phyloP scores from a whole-genome alignment of 2,329 filamentous ascomycete species.

The Scytalidium lignicola region DNA sequence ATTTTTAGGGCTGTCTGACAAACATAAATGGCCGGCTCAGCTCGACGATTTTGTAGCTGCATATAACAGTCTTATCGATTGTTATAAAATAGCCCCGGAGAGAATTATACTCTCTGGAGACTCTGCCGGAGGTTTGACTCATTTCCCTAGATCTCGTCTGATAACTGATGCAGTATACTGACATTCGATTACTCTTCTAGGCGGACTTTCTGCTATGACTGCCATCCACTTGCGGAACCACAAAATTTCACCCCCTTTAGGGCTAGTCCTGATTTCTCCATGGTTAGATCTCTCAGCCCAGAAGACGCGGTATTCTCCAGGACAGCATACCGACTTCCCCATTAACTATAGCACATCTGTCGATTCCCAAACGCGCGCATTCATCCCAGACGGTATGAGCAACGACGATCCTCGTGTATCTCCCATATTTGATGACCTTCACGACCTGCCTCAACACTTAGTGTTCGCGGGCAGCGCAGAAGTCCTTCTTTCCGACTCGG shows the following conservation, averaged over 20 bases:
- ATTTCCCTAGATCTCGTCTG: too few species aligned
- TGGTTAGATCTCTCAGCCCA: constrained; percentile 1
- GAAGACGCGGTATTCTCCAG: not conserved
- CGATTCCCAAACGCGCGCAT: not conserved
- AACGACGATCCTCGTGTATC: not conserved
- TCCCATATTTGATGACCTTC: constrained; percentile 1
- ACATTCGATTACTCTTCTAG: not conserved
- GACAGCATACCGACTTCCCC: not conserved
- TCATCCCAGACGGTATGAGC: not conserved
- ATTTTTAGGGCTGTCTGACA: not conserved
- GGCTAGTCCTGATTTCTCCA: constrained; percentile 2
- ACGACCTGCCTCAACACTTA: not conserved
- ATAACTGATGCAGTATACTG: not conserved
- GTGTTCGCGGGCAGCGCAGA: constrained; percentile 1
- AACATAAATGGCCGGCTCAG: not conserved
- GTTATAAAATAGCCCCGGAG: not conserved
- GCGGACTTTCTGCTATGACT: constrained; percentile 1
- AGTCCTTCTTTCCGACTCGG: not conserved
- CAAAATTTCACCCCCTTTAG: not conserved
- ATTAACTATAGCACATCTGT: not conserved
- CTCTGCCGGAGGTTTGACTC: constrained; percentile 1
- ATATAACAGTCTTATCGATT: not conserved
- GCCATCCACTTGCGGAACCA: not conserved
- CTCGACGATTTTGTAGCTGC: constrained; percentile 1
- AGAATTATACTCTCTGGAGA: constrained; percentile 3